Conservation (phyloP, 495 filamentous ascomycete genomes). For the Cercophora samala region DNA sequence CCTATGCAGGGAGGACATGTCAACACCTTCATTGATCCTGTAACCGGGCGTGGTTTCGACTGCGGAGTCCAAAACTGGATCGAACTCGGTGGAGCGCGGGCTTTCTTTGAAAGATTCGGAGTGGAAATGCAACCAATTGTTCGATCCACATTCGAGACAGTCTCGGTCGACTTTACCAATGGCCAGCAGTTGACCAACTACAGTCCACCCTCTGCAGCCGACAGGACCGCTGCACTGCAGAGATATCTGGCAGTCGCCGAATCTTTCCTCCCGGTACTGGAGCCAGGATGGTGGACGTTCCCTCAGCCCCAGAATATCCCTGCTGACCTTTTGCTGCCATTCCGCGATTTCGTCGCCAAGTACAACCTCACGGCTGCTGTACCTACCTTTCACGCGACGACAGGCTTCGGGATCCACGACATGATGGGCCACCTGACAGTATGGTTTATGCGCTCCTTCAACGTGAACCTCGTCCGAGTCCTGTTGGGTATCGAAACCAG, state of each 20-base stretch:
- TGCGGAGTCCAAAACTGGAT: constrained; percentile 44
- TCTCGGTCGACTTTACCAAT: constrained; percentile 43
- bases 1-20: constrained; percentile 44
- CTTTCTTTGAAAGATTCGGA: constrained; percentile 44
- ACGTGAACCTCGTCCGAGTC: constrained; percentile 31
- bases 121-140: constrained; percentile 29
- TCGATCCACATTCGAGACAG: constrained; percentile 19
- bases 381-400: constrained; percentile 34
- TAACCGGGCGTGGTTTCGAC: constrained; percentile 34
- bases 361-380: constrained; percentile 40
- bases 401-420: constrained; percentile 37
- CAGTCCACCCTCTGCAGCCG: constrained; percentile 17
- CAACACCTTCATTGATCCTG: constrained; percentile 39
- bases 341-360: constrained; percentile 43
- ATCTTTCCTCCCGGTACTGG: constrained; percentile 35
- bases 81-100: constrained; percentile 33
- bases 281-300: constrained; percentile 41
- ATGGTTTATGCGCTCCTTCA: constrained; percentile 40
- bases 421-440: constrained; percentile 39
- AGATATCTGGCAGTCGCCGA: constrained; percentile 39
- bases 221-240: constrained; percentile 31
- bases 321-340: constrained; percentile 45
- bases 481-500: constrained; percentile 25
- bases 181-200: constrained; percentile 31
- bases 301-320: constrained; percentile 36